phyloP scores from a whole-genome alignment of 164 flowering plant genomes.

The Aristolochia fimbriata region DNA sequence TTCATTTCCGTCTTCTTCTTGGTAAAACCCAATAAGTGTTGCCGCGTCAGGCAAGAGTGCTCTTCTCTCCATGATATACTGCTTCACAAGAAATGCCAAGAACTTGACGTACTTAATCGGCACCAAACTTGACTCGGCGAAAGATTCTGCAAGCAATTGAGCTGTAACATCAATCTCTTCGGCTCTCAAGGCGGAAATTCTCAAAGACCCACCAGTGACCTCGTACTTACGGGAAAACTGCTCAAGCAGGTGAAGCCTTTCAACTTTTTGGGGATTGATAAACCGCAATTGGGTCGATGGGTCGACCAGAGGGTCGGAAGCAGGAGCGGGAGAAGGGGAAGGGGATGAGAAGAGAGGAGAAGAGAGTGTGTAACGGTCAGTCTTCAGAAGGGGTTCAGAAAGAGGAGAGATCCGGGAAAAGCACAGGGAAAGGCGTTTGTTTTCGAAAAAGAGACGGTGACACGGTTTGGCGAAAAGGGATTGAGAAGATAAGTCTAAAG shows the following conservation, averaged over 20 bases:
- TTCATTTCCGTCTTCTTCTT: constrained; percentile 26
- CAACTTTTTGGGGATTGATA: constrained; percentile 35
- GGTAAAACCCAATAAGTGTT: constrained; percentile 65
- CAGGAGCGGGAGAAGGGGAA: not conserved
- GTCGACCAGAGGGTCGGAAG: constrained; percentile 5
- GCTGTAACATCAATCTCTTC: constrained; percentile 56
- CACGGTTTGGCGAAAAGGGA: not conserved
- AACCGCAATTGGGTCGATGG: constrained; percentile 27
- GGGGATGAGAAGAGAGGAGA: not conserved
- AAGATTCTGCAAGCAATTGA: constrained; percentile 62
- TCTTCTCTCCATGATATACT: constrained; percentile 72
- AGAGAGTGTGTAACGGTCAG: not conserved
- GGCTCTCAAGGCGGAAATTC: constrained; percentile 45
- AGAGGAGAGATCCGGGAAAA: not conserved
- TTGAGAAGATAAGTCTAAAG: not conserved
- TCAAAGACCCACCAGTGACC: constrained; percentile 46
- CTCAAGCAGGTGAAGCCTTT: constrained; percentile 39
- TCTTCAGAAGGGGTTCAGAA: not conserved
- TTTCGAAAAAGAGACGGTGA: not conserved
- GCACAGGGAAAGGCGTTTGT: not conserved
- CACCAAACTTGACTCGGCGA: constrained; percentile 66
- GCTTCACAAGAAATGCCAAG: constrained; percentile 59
- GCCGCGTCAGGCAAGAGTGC: constrained; percentile 56
- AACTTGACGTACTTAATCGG: constrained; percentile 37
- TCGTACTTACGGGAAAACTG: constrained; percentile 33